Base-by-base conservation (phyloP, 2,329 filamentous ascomycete species). In the Trichoderma pleuroti region DNA sequence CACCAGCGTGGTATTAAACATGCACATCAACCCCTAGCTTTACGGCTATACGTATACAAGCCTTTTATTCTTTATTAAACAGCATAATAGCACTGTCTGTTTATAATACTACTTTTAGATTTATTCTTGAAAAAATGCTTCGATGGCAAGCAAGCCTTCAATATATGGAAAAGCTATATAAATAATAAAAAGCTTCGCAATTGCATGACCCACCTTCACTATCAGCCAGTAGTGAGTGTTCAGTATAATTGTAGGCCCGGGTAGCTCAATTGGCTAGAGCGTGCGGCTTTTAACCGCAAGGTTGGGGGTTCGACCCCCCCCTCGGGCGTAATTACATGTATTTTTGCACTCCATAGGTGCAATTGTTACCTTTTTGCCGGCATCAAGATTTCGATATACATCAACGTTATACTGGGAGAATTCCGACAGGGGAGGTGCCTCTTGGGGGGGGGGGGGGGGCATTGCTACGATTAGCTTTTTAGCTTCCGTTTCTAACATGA, bases 221-320 rank as follows among this genome's bases (percentile, higher is more conserved):
- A 24, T 21, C 21, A 52, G 46, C 46, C 46, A 52, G 46, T 52
- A 52, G 46, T 52, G 46, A 49, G 10, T n/a, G 46, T 52, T 52
- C 21, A 52, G 39, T 21, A 52, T 52, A 52, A 24, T 52, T 52
- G 46, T 52, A 21, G 21, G 77, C 75, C 74, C 73, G 75, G 74
- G 77, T 78, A 78, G 76, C 76, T 78, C 76, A 78, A 78, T 78
- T 75, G 77, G 76, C 72, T 72, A 78, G 76, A 78, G 77, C 76
- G 76, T 78, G 76, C 75, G 77, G 75, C 76, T 78, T 77, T 78
- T 78, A 75, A 78, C 76, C 76, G 75, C 76, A 78, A 78, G 77
- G 77, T 63, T 78, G 76, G 74, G 76, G 76, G 77, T 78, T 78
- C 77, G 77, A 78, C 68, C 68, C 77, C 76, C 76, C 74, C 76